phyloP scores from a whole-genome alignment of 176 grass and related monocot species.

The Aegilops speltoides region DNA sequence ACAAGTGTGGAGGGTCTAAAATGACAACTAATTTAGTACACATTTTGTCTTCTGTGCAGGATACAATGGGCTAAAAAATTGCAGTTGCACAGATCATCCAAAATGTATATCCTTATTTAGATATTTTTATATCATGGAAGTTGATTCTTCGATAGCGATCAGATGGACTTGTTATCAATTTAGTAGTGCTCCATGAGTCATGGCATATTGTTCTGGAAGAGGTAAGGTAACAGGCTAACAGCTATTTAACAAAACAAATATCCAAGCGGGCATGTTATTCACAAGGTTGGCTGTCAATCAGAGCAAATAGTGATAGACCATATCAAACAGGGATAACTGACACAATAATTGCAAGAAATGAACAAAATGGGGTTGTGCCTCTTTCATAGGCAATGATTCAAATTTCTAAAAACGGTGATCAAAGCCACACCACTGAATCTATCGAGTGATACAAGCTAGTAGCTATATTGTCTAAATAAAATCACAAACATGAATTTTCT shows the following conservation, averaged over 20 bases:
- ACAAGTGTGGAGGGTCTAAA: background rate
- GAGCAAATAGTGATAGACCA: conserved; percentile 4
- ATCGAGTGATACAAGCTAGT: conserved; percentile 12
- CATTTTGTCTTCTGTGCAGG: background rate
- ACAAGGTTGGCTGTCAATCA: conserved; percentile 4
- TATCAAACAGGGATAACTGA: background rate
- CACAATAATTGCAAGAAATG: background rate
- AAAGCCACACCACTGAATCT: background rate
- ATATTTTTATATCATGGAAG: background rate
- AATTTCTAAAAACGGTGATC: background rate
- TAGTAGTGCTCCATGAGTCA: conserved; percentile 2
- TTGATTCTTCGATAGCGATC: background rate
- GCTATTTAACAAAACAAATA: background rate
- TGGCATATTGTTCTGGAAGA: conserved; percentile 1
- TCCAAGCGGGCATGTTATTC: background rate
- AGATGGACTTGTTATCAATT: background rate
- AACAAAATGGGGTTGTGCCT: background rate
- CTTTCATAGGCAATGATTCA: background rate
- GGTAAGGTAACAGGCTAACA: background rate
- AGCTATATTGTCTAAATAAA: background rate
- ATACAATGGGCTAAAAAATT: background rate
- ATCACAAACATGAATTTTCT: background rate
- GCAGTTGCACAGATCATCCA: background rate
- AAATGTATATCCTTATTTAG: background rate
- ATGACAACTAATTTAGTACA: background rate